Conservation (phyloP, 148 eudicot genomes). For the Dysphania ambrosioides region DNA sequence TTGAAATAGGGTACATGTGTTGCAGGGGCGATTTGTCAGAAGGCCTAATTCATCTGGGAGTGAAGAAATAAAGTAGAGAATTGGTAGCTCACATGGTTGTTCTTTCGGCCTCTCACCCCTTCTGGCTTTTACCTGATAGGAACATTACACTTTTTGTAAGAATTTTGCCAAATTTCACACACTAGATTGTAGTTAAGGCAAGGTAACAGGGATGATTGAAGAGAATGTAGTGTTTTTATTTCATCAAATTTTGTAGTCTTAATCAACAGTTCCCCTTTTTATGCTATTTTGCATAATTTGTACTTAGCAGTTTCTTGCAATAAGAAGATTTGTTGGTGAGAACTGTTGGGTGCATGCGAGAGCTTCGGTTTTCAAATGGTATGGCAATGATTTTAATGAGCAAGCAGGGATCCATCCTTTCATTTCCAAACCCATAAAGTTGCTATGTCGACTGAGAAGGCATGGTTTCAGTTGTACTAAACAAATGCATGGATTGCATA, state of each 20-base stretch:
- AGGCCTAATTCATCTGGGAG: constrained; percentile 50
- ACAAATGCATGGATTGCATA: not conserved
- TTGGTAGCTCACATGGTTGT: constrained; percentile 19
- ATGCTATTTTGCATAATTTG: not conserved
- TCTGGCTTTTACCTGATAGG: constrained; percentile 16
- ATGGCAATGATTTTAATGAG: not conserved
- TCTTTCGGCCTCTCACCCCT: not conserved
- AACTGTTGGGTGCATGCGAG: not conserved
- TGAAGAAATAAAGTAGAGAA: constrained; percentile 23
- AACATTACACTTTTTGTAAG: constrained; percentile 24
- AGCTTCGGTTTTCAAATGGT: not conserved
- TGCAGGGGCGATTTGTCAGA: constrained; percentile 55
- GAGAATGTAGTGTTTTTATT: constrained; percentile 23
- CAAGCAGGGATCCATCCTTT: not conserved
- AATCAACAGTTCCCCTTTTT: not conserved
- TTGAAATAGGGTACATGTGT: constrained; percentile 8
- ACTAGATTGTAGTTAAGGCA: constrained; percentile 19
- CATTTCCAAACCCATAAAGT: not conserved
- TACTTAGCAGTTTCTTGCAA: constrained; percentile 12
- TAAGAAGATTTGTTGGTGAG: constrained; percentile 18
- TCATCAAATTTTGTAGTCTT: constrained; percentile 26
- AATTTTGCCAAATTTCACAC: constrained; percentile 24
- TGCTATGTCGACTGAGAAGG: not conserved
- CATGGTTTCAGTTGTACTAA: not conserved
- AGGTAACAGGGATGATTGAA: constrained; percentile 28